Percentiles rank a stretch among this genome's conserved stretches.
These are phyloP conservation scores for Fusarium sp. DNA, from an alignment of 2,329 filamentous ascomycete species.

Conservation along the genomic window DNA sequence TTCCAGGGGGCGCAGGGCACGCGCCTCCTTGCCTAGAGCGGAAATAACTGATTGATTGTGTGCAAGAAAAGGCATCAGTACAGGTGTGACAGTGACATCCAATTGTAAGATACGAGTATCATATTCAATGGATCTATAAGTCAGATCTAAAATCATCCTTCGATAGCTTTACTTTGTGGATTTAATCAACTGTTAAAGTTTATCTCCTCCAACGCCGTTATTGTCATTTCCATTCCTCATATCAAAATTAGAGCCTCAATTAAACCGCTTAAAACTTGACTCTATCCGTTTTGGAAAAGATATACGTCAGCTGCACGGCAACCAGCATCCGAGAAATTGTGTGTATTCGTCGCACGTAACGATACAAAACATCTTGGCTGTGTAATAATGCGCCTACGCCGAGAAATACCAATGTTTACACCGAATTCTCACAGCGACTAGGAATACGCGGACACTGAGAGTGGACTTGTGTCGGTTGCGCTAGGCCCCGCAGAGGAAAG, in stretches of 20 bases:
- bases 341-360: background rate
- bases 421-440: background rate
- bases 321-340: conserved; percentile 6
- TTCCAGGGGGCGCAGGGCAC: conserved; percentile 29
- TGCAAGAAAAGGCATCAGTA: background rate
- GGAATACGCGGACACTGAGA: conserved; percentile 14
- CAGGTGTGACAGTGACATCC: background rate
- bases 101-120: conserved; percentile 7
- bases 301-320: conserved; percentile 30
- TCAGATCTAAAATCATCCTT: background rate
- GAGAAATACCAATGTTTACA: conserved; percentile 27
- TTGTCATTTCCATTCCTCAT: conserved; percentile 2
- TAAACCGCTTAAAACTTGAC: conserved; percentile 1
- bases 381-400: conserved; percentile 17
- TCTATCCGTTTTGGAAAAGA: conserved; percentile 14
- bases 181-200: background rate
- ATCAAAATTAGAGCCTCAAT: background rate
- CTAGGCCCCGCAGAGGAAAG: conserved; percentile 24
- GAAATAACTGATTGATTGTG: background rate
- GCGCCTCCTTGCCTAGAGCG: conserved; percentile 33
- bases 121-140: background rate
- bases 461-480: conserved; percentile 18
- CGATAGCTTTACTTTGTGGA: background rate
- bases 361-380: conserved; percentile 23
- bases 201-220: background rate